These are phyloP conservation scores for Populus ilicifolia DNA, from an alignment of 345 rosid genomes.

Conservation along the genomic window DNA sequence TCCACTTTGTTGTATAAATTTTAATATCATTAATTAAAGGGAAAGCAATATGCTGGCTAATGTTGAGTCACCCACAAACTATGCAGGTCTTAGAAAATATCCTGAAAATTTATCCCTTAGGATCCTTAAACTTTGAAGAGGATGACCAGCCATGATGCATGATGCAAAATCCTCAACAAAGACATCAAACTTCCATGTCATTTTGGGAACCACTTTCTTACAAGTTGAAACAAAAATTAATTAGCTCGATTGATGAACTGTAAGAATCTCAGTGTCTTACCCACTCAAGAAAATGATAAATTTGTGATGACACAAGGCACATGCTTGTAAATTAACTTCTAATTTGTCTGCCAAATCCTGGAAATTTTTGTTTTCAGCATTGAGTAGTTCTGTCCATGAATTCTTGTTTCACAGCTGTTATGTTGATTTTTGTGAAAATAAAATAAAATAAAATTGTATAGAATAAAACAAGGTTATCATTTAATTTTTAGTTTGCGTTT, in stretches of 20 bases:
- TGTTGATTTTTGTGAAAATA: no score
- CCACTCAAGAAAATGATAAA: no score
- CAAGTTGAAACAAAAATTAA: not conserved
- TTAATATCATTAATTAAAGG: not conserved
- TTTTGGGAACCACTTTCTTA: not conserved
- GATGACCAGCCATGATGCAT: not conserved
- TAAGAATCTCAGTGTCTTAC: not conserved
- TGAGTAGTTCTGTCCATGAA: not conserved
- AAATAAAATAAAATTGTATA: no score
- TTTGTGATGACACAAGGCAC: not conserved
- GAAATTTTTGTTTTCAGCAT: not conserved
- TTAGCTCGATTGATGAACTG: not conserved
- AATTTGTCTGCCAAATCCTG: not conserved
- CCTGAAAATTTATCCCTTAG: not conserved
- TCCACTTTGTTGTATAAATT: no score
- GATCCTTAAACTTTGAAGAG: not conserved
- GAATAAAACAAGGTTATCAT: no score
- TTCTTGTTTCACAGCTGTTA: not conserved
- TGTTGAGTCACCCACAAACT: no score
- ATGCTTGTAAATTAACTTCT: not conserved
- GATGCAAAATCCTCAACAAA: not conserved
- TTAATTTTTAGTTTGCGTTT: no score
- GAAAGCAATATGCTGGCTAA: not conserved
- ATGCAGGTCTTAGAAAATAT: no score
- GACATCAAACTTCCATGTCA: not conserved